Percentiles rank a stretch among this genome's conserved stretches.
Conservation (phyloP, 2,329 filamentous ascomycete genomes). For the Nakataea oryzae region DNA sequence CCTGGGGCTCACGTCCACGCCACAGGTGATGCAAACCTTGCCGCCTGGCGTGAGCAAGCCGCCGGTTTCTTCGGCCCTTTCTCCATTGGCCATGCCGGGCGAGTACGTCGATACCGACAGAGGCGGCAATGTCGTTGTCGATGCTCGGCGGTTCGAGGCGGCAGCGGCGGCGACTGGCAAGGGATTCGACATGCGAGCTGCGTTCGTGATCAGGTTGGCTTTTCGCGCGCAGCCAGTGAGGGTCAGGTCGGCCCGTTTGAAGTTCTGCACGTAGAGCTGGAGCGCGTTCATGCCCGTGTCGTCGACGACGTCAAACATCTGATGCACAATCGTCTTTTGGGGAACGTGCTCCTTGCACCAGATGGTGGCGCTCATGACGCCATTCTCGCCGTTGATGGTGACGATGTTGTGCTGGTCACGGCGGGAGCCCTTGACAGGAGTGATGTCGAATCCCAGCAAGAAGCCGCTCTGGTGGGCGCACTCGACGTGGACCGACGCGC, state of each 20-base stretch:
- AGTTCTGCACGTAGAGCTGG: slow-evolving; percentile 77
- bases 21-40: slow-evolving; percentile 53
- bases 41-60: slow-evolving; percentile 27
- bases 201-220: slow-evolving; percentile 64
- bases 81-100: slow-evolving; percentile 15
- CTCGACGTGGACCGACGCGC: slow-evolving; percentile 66
- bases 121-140: slow-evolving; percentile 33
- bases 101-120: slow-evolving; percentile 12
- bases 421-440: slow-evolving; percentile 79
- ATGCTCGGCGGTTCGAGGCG: slow-evolving; percentile 40
- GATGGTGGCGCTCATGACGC: slow-evolving; percentile 72
- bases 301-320: slow-evolving; percentile 65
- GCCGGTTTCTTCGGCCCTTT: slow-evolving; percentile 14
- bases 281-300: slow-evolving; percentile 67
- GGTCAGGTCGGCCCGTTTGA: slow-evolving; percentile 87
- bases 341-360: slow-evolving; percentile 88
- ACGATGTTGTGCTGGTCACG: slow-evolving; percentile 73
- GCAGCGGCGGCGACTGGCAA: slow-evolving; percentile 27
- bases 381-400: slow-evolving; percentile 69
- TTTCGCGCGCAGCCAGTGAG: slow-evolving; percentile 89
- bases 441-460: slow-evolving; percentile 79
- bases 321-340: slow-evolving; percentile 62
- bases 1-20: slow-evolving; percentile 61
- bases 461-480: slow-evolving; percentile 82
- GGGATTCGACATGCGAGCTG: slow-evolving; percentile 40